Base-by-base conservation (phyloP, 257 asterid species). In the Solanum medicagineum region DNA sequence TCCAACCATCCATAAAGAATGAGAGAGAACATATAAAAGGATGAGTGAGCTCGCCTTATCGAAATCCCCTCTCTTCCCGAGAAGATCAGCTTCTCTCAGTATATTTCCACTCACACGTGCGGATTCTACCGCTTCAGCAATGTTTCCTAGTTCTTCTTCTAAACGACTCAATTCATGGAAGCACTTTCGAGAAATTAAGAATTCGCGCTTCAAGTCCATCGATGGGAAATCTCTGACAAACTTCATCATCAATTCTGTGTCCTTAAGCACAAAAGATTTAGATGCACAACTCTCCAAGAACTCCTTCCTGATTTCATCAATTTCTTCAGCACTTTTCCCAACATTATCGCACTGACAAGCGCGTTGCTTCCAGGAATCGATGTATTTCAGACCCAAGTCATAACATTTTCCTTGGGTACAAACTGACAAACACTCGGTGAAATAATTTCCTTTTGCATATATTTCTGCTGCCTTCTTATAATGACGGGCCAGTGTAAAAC, bases 91-190 rank as follows among this genome's bases (percentile, higher is more conserved):
- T 86, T 92, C 94, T 16, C 29, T 75, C 8, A 81, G 80, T 80
- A 86, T 24, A 90, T 91, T 70, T 86, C 95, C 95, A 15, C 60
- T 84, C 74, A 32, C 51, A 75, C 85, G 83, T 0, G 94, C 90
- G 15, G 89, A 86, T 51, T 88, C 89, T 8, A 90, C 90, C 45
- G 95, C 96, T 88, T 91, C 93, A 40, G 8, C 10, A 83, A 90
- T 91, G 86, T 92, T 89, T 54, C 91, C 91, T 0, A 81, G 87
- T 85, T 92, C 94, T 87, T 91, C 90, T 86, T 92, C 93, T 87
- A 94, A 60, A 47, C 77, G 53, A 55, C 91, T 51, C 70, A 92
- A 91, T 86, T 91, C 96, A 14, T 88, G 88, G 16, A 92, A 70
- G 84, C 93, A 91, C n/a, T 87, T 87, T 45, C 63, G 45, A 1